Base-by-base conservation (phyloP, 2,329 filamentous ascomycete species). In the Magnaporthiopsis rhizophila region DNA sequence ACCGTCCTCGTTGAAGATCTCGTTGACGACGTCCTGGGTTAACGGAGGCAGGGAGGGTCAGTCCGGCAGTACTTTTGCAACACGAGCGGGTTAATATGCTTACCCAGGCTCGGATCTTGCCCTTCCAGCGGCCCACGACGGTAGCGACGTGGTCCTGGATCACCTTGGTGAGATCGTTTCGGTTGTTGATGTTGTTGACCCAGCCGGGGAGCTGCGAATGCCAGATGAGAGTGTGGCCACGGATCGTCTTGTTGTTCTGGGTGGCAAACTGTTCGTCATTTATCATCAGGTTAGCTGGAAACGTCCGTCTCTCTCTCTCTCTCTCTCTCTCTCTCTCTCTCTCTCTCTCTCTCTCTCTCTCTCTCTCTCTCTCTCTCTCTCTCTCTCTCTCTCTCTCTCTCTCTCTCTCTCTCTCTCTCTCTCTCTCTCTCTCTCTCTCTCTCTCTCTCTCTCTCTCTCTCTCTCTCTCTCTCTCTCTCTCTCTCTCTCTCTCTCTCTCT, bases 1-100 rank as follows among this genome's bases (percentile, higher is more conserved):
- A 50, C 86, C 87, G 69, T 86, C 80, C 68, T 89, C 84, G 68
- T 81, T 80, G 72, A 88, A 84, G 71, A 87, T 85, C 72, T 89
- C 86, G 73, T 89, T 89, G 65, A 85, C 79, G 32, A 89, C 86
- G 68, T 89, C 86, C 78, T 62, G 28, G 26, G 12, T n/a, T 8
- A 21, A 28, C n/a, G 38, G 38, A 21, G 6, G 5, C 15, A 53
- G 18, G 18, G 3, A 45, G 15, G 38, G 45, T 53, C 45, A 53
- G 45, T 53, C 5, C 7, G 45, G 8, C 63, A 62, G 3, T 36
- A 3, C 9, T 12, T 30, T 30, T 30, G 28, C 28, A 30, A 30
- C 28, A 30, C 38, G 64, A 9, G 64, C 24, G 0, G 56, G 7
- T 18, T 57, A 2, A 18, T 13, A 58, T n/a, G 70, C 74, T 60